phyloP scores from a whole-genome alignment of 2,329 filamentous ascomycete genomes.

The Colletotrichum australisinense region DNA sequence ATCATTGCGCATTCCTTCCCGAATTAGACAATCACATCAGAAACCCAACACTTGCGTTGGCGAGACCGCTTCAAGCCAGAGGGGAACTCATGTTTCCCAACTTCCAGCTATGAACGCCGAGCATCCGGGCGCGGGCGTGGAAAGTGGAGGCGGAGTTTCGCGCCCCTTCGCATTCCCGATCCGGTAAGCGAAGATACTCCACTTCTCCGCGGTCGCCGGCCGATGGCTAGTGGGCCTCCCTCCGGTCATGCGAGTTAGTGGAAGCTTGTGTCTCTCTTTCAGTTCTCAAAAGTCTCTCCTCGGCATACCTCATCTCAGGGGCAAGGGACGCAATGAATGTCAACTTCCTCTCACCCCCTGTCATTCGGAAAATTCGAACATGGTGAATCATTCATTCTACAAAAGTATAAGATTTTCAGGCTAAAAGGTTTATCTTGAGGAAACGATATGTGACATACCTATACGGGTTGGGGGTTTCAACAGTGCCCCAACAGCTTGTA shows the following conservation, averaged over 20 bases:
- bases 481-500: no score
- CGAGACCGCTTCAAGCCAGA: no score
- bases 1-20: background rate
- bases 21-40: background rate
- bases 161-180: slow-evolving; percentile 24
- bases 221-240: background rate
- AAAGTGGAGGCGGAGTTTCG: background rate
- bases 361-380: background rate
- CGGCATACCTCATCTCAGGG: background rate
- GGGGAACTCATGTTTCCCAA: background rate
- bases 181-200: slow-evolving; percentile 10
- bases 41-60: background rate
- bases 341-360: background rate
- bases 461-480: no score
- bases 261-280: no score
- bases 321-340: background rate
- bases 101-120: background rate
- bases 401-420: no score
- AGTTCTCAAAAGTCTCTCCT: no score
- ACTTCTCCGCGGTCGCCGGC: background rate
- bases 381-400: no score
- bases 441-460: background rate
- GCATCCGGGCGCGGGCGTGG: background rate
- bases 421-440: background rate
- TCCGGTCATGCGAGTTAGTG: no score